A percentile compares a stretch with the other conserved stretches of the same genome.
Conservation (phyloP, 2,329 filamentous ascomycete species). For the Sordariomycetes sp. region DNA sequence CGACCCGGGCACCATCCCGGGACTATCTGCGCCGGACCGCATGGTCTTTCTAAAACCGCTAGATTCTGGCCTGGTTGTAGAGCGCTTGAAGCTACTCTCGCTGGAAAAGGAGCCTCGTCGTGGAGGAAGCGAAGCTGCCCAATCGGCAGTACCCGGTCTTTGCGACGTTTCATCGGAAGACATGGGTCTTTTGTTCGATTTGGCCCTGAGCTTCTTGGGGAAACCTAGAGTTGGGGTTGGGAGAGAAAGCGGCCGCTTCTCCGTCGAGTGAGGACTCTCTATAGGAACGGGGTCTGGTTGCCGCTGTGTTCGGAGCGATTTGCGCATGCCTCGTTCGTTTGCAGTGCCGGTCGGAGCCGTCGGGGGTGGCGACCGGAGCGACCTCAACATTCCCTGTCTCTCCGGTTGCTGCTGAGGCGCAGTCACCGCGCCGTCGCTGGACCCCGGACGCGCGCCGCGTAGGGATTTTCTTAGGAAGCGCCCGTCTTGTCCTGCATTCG, state of each 20-base stretch:
- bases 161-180: background rate
- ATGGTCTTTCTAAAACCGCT: constrained; percentile 65
- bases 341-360: background rate
- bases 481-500: constrained; percentile 2
- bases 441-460: background rate
- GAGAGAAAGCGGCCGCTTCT: background rate
- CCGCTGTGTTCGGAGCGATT: background rate
- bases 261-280: background rate
- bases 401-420: background rate
- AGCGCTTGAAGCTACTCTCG: constrained; percentile 71
- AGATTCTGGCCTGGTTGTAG: constrained; percentile 34
- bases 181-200: background rate
- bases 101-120: constrained; percentile 8
- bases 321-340: background rate
- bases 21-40: constrained; percentile 31
- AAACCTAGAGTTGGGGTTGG: background rate
- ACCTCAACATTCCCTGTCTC: background rate
- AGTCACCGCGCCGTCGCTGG: background rate
- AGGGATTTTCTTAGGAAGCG: background rate
- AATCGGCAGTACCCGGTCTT: background rate
- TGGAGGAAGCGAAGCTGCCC: constrained; percentile 1
- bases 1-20: constrained; percentile 15
- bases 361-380: background rate
- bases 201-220: background rate
- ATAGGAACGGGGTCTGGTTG: background rate